These are phyloP conservation scores for Mycena filopes DNA, from an alignment of 768 basidiomycete species.

Conservation along the genomic window DNA sequence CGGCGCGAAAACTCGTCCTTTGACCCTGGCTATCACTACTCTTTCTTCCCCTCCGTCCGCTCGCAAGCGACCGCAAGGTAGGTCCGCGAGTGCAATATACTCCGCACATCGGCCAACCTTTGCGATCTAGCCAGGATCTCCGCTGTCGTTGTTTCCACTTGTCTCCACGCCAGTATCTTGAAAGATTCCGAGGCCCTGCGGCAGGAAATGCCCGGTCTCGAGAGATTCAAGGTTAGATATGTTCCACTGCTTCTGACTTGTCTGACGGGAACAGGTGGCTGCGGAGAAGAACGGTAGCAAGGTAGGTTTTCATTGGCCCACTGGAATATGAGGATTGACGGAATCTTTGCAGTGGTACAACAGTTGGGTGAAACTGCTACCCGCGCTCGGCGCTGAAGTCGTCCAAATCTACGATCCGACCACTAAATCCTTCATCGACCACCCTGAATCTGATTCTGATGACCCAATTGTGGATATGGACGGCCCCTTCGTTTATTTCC, in stretches of 20 bases:
- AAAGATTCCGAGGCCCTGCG: conserved; percentile 84
- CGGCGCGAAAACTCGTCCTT: conserved; percentile 47
- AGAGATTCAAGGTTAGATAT: conserved; percentile 44
- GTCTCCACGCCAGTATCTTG: conserved; percentile 87
- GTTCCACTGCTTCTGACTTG: background rate
- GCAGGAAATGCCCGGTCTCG: conserved; percentile 74
- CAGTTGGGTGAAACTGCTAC: conserved; percentile 66
- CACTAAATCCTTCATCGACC: conserved; percentile 56
- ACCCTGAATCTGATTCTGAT: conserved; percentile 44
- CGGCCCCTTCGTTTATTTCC: conserved; percentile 90
- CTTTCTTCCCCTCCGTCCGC: conserved; percentile 46
- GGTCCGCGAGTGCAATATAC: background rate
- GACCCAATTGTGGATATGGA: conserved; percentile 57
- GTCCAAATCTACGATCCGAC: conserved; percentile 73
- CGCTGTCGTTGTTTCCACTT: conserved; percentile 88
- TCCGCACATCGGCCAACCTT: background rate
- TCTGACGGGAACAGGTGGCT: conserved; percentile 60
- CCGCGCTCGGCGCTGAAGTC: conserved; percentile 48
- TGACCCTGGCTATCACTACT: conserved; percentile 67
- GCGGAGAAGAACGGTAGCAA: conserved; percentile 73
- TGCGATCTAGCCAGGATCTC: conserved; percentile 55
- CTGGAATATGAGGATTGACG: too few species aligned
- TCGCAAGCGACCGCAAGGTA: conserved; percentile 35
- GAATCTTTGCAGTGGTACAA: conserved; percentile 67
- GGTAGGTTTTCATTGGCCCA: too few species aligned